A percentile compares a stretch with the other conserved stretches of the same genome.
Evolutionary conservation across 345 rosid genomes (phyloP).

Genomic region (Eutrema japonicum): DNA sequence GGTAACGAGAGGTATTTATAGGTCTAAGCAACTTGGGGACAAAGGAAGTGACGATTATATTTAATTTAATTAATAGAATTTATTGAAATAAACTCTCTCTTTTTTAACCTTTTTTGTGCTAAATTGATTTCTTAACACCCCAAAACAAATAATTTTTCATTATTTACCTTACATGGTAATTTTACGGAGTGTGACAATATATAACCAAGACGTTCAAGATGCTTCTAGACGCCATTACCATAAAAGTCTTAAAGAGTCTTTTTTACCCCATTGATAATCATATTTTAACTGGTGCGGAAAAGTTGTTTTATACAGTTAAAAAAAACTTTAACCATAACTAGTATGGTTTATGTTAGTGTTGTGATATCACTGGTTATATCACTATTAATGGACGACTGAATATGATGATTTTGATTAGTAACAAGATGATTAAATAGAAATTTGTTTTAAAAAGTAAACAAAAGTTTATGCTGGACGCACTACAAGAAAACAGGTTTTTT

Average conservation of each 20-base stretch:
- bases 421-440: neutral
- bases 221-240: neutral
- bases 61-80: conserved; percentile 16
- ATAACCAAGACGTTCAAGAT: conserved; percentile 8
- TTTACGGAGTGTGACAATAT: neutral
- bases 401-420: neutral
- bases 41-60: conserved; percentile 28
- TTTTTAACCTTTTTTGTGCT: neutral
- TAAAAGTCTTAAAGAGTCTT: neutral
- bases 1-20: conserved; percentile 37
- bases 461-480: neutral
- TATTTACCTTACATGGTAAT: neutral
- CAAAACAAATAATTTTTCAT: neutral
- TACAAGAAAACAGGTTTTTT: no score
- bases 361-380: neutral
- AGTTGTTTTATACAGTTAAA: neutral
- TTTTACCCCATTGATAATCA: neutral
- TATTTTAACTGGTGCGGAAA: neutral
- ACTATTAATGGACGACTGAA: neutral
- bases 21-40: conserved; percentile 40
- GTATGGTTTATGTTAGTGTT: neutral
- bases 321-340: neutral
- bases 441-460: no score
- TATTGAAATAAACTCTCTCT: conserved; percentile 2
- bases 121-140: neutral